phyloP scores from a whole-genome alignment of 257 asterid genomes.

The Lithospermum erythrorhizon region DNA sequence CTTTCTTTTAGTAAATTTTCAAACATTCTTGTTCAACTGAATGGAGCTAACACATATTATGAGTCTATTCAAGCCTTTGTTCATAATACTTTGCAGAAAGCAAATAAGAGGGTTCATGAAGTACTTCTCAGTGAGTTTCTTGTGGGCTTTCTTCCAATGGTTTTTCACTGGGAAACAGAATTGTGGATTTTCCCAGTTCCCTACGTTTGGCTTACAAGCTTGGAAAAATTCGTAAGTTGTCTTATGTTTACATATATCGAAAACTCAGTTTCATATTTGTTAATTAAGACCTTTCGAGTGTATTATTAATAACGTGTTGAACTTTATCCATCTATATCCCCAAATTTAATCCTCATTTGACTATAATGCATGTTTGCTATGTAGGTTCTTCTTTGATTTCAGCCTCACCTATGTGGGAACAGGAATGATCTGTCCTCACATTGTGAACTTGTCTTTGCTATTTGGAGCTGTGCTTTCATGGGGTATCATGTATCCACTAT shows the following conservation, averaged over 20 bases:
- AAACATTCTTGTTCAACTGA: too few species aligned
- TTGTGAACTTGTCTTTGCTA: conserved; percentile 72
- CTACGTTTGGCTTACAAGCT: conserved; percentile 79
- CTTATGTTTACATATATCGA: neutral
- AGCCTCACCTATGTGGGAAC: conserved; percentile 87
- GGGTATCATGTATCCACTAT: conserved; percentile 86
- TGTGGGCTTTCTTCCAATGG: conserved; percentile 86
- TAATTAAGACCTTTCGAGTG: too few species aligned
- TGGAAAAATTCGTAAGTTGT: conserved; percentile 54
- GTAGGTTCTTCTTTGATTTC: conserved; percentile 83
- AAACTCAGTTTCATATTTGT: too few species aligned
- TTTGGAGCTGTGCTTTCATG: conserved; percentile 77
- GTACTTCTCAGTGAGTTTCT: conserved; percentile 52
- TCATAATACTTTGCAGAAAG: conserved; percentile 39
- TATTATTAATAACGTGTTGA: too few species aligned
- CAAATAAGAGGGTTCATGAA: conserved; percentile 66
- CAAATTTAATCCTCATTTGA: neutral
- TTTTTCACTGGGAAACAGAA: conserved; percentile 59
- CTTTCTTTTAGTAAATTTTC: too few species aligned
- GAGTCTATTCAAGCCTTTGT: neutral
- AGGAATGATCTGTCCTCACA: conserved; percentile 90
- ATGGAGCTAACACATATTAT: too few species aligned
- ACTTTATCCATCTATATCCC: too few species aligned
- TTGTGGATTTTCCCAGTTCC: conserved; percentile 69
- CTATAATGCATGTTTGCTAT: neutral